Evolutionary conservation across 441 rosid genomes (phyloP).

Genomic region (Arabidopsis hybrid): DNA sequence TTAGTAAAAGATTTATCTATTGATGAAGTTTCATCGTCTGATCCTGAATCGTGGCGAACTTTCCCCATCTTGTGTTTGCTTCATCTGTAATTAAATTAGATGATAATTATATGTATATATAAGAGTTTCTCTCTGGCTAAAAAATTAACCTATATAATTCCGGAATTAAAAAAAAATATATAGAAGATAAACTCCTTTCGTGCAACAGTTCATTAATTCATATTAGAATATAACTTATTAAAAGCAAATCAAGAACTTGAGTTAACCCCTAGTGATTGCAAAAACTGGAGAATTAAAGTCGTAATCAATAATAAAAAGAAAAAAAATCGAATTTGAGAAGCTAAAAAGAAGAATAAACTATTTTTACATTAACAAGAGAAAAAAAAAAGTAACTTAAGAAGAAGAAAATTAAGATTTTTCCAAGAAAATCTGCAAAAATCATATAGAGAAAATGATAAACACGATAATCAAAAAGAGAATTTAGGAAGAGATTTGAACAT

Average conservation of each 20-base stretch:
- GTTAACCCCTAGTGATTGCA: no score
- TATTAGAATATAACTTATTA: neutral
- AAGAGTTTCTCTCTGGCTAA: neutral
- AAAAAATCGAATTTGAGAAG: neutral
- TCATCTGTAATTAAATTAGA: conserved; percentile 45
- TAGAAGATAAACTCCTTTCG: neutral
- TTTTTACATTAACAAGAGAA: no score
- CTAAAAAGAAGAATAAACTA: no score
- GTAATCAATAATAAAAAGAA: no score
- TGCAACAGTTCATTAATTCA: neutral
- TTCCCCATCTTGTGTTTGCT: conserved; percentile 53
- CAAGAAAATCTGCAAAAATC: no score
- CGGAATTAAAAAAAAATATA: neutral
- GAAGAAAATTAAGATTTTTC: no score
- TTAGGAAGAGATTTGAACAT: no score
- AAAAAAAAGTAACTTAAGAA: no score
- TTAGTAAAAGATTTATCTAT: conserved; percentile 59
- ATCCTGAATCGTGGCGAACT: conserved; percentile 56
- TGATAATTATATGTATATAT: neutral
- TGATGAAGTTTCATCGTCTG: conserved; percentile 53
- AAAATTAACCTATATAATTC: neutral
- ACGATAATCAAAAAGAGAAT: no score
- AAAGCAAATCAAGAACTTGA: no score
- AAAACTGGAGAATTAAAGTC: no score
- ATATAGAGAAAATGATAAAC: no score